Evolutionary conservation across 177 flowering plant species (phyloP).

Genomic region (Vitis hybrid): DNA sequence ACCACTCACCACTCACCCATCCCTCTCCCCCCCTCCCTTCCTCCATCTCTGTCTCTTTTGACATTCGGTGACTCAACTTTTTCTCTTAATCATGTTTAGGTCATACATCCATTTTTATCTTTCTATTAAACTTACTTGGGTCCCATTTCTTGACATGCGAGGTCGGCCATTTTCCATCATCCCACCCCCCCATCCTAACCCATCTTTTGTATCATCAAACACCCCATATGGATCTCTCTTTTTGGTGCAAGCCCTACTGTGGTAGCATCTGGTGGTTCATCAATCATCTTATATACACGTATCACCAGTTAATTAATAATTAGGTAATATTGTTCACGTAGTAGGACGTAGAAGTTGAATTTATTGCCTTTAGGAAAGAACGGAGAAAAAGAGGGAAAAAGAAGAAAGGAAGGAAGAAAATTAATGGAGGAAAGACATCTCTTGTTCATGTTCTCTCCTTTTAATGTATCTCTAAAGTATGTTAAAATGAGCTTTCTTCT

Average conservation of each 20-base stretch:
- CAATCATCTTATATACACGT: background rate
- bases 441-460: constrained; percentile 48
- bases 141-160: constrained; percentile 22
- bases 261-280: no score
- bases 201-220: no score
- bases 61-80: constrained; percentile 34
- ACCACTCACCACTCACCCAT: background rate
- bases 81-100: constrained; percentile 32
- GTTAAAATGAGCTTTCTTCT: constrained; percentile 24
- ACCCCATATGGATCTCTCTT: constrained; percentile 9
- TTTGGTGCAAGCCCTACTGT: background rate
- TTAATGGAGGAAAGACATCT: constrained; percentile 25
- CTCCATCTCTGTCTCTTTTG: constrained; percentile 30
- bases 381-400: constrained; percentile 11
- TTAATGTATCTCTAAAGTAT: constrained; percentile 42
- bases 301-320: background rate
- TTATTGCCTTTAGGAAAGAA: constrained; percentile 15
- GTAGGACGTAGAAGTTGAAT: constrained; percentile 19
- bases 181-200: background rate
- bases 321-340: no score
- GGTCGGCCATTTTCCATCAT: constrained; percentile 18
- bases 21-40: constrained; percentile 11
- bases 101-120: constrained; percentile 10
- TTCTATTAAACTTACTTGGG: constrained; percentile 8
- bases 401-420: constrained; percentile 7